Conservation (phyloP, 441 rosid genomes). For the Geranium incanum region DNA sequence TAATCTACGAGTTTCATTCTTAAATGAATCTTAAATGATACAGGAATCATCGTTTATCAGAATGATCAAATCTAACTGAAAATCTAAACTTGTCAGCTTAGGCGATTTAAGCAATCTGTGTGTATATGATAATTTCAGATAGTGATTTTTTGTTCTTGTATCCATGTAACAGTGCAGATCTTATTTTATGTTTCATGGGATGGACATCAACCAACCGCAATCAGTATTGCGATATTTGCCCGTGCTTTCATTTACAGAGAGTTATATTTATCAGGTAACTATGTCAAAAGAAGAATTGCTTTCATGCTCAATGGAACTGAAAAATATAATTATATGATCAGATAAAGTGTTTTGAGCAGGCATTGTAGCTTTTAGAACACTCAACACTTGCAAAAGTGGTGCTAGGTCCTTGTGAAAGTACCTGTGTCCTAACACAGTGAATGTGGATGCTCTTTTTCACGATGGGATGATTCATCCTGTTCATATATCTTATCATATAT, state of each 20-base stretch:
- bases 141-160: neutral
- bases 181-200: conserved; percentile 80
- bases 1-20: neutral
- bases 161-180: conserved; percentile 63
- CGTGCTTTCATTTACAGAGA: conserved; percentile 61
- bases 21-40: neutral
- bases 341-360: conserved; percentile 8
- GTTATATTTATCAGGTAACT: conserved; percentile 76
- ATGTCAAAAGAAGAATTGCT: conserved; percentile 8
- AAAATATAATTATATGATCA: neutral
- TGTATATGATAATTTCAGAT: neutral
- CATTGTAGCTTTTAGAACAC: conserved; percentile 6
- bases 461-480: conserved; percentile 3
- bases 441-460: neutral
- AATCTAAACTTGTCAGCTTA: neutral
- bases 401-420: conserved; percentile 1
- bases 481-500: conserved; percentile 9
- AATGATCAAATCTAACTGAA: neutral
- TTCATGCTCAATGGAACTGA: neutral
- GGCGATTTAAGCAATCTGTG: neutral
- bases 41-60: neutral
- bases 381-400: conserved; percentile 4
- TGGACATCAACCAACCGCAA: conserved; percentile 52
- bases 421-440: neutral
- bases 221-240: conserved; percentile 62